Base-by-base conservation (phyloP, 176 grass and related monocot species). In the Avena atlantica region DNA sequence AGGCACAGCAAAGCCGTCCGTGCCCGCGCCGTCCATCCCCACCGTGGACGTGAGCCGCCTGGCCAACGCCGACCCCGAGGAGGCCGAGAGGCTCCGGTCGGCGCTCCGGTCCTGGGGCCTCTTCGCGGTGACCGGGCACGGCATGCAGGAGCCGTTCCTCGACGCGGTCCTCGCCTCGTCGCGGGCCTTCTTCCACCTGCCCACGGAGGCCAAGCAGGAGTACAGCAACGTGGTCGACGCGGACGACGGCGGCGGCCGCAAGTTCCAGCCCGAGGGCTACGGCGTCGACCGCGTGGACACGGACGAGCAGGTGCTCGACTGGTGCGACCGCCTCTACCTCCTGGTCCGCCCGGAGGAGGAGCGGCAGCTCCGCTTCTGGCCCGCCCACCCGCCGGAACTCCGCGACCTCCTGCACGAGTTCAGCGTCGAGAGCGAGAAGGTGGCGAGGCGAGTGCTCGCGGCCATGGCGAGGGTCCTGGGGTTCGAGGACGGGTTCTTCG, bases 241-340 rank as follows among this genome's bases (percentile, higher is more conserved):
- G 48, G 76, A 81, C 74, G 80, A 87, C 63, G 76, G 86, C 74
- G 80, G 85, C 63, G 76, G 86, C 69, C 78, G 78, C 83, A 7
- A 20, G 63, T 66, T 66, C 63, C 63, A 66, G 63, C 25, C 24
- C 5, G 90, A 94, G 60, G 93, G 93, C 2, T 94, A 94, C 78
- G 92, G 90, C 44, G 86, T 86, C 62, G 87, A 94, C 83, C 81
- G 76, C 83, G 85, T 94, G 52, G 86, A 65, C 67, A 81, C 45
- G 12, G 85, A 92, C 81, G 87, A 86, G 23, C 87, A 92, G 58
- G 69, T 82, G 9, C 55, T 94, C 8, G 93, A 92, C 81, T 92
- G 90, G 90, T 87, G 64, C 73, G 93, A 90, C 79, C 56, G 89
- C 0, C 64, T 92, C 9, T 94, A 89, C 80, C 92, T 94, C 7